Conservation (phyloP, 2,329 filamentous ascomycete genomes). For the Zalaria obscura region DNA sequence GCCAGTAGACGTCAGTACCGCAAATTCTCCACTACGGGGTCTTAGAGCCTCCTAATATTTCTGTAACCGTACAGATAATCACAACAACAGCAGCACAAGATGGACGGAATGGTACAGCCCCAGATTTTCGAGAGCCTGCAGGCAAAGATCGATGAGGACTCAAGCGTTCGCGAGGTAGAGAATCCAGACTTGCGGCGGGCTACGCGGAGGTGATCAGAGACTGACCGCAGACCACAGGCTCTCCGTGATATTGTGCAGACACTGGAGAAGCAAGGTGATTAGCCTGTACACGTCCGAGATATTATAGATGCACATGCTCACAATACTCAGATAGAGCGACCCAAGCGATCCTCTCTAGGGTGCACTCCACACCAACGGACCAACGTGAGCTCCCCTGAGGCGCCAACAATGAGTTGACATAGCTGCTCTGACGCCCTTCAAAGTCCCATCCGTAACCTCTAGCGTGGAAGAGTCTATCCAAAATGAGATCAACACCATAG, state of each 20-base stretch:
- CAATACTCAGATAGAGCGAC: slow-evolving; percentile 48
- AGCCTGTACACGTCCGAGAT: neutral
- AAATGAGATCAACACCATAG: slow-evolving; percentile 56
- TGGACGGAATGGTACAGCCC: slow-evolving; percentile 51
- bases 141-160: slow-evolving; percentile 78
- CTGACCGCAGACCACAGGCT: slow-evolving; percentile 31
- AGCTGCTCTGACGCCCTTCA: no score
- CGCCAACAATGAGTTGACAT: no score
- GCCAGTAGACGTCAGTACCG: no score
- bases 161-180: slow-evolving; percentile 57
- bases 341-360: slow-evolving; percentile 71
- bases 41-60: no score
- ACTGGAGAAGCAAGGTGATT: slow-evolving; percentile 59
- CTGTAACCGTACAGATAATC: no score
- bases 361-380: slow-evolving; percentile 68
- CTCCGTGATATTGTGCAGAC: slow-evolving; percentile 68
- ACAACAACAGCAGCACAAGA: neutral
- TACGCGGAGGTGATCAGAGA: neutral
- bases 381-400: slow-evolving; percentile 33
- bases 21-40: no score
- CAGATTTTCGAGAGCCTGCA: slow-evolving; percentile 80
- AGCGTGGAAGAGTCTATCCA: slow-evolving; percentile 57
- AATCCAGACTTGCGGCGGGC: no score
- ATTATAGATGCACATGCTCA: slow-evolving; percentile 1
- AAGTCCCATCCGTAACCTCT: slow-evolving; percentile 55